Base-by-base conservation (phyloP, 345 rosid genomes). In the Microcos paniculata region DNA sequence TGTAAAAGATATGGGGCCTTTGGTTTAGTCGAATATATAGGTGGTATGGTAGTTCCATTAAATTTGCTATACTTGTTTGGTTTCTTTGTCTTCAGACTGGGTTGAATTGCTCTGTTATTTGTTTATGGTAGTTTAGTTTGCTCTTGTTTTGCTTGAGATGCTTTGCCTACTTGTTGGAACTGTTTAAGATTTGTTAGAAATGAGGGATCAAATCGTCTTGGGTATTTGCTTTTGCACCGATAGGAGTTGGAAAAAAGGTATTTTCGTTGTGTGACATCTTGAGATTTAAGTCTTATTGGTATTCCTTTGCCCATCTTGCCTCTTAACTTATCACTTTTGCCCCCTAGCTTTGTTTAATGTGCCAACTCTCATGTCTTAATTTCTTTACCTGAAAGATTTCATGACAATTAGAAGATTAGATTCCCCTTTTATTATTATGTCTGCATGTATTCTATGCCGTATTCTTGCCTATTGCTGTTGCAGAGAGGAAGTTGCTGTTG, bases 401-500 rank as follows among this genome's bases (percentile, higher is more conserved):
- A 62, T 56, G 2, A 1, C 14, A n/a, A 2, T 62, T 33, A 3
- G 2, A 0, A 4, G 3, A 8, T 62, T 33, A 1, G 0, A 3
- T 33, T 9, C 2, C 8, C 7, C 2, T 33, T 62, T 62, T n/a
- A n/a, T 8, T 57, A n/a, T n/a, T n/a, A n/a, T n/a, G n/a, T 10
- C 1, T 67, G 14, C 2, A 31, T 70, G 40, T 51, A 31, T 51
- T 31, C 19, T n/a, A 30, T 31, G 12, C 10, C 5, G 43, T 31
- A 19, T 6, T 70, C 0, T 70, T 51, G 61, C 30, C 18, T 2
- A 15, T 45, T 26, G 28, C 3, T 24, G 31, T 73, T 71, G 51
- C 93, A 92, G 97, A 43, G 97, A 90, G 51, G 95, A 92, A 43
- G 93, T 59, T 79, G 81, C 81, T 61, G 77, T 70, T 71, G 84